Evolutionary conservation across 2,329 filamentous ascomycete genomes (phyloP).

Genomic region (Penicillium glabrum): DNA sequence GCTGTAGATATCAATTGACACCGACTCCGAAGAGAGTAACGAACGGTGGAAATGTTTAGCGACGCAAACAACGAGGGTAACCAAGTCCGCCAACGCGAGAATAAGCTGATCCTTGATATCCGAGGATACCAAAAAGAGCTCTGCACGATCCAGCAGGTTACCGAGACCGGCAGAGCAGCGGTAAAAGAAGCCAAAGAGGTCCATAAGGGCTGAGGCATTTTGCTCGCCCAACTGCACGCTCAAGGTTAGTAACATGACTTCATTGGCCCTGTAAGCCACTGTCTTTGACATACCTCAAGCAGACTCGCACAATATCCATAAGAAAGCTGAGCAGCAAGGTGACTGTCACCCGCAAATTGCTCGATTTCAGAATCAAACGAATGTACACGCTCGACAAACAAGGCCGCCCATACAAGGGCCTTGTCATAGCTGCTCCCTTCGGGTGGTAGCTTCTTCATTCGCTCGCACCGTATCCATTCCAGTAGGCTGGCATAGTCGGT

Average conservation of each 20-base stretch:
- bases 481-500: not conserved
- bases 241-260: not conserved
- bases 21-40: not conserved
- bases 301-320: not conserved
- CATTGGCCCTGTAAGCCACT: not conserved
- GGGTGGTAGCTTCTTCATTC: not conserved
- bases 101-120: not conserved
- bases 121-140: not conserved
- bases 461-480: not conserved
- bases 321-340: not conserved
- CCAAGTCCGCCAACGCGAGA: not conserved
- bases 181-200: not conserved
- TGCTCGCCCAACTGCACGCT: not conserved
- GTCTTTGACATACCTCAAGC: not conserved
- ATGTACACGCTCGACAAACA: not conserved
- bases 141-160: not conserved
- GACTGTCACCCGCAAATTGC: not conserved
- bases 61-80: not conserved
- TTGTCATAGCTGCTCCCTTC: not conserved
- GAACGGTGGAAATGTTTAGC: not conserved
- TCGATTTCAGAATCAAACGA: not conserved
- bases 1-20: not conserved
- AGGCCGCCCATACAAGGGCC: not conserved
- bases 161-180: not conserved
- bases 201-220: not conserved